Evolutionary conservation across 176 grass and related monocot species (phyloP), one percentile per base, ranked within the genome.

Genomic region (Oryza brachyantha): DNA sequence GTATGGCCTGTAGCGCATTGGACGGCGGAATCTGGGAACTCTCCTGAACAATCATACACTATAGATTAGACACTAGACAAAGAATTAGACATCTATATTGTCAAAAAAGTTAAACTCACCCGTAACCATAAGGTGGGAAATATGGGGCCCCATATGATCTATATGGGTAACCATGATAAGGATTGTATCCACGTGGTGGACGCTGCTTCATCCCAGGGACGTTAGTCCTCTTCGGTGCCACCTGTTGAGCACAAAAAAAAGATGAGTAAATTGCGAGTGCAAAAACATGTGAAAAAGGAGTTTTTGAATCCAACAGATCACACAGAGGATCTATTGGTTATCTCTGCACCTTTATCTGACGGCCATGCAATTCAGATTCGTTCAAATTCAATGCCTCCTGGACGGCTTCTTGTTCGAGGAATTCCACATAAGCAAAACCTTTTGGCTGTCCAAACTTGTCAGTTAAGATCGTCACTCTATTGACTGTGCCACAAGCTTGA

Each of bases 121-220:
- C 89, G 12, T 91, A 91, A 16, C 89, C 73, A 17, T 88, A 85
- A 0, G 67, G 81, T 1, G 82, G 82, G 27, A 85, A 91, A 68
- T 82, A 85, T 0, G 85, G 89, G 27, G 85, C 73, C 31, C 82
- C 78, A 3, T 88, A 88, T 34, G 89, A 87, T 68, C 89, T 85
- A 21, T 76, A 87, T 0, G 85, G 78, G 38, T 85, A 91, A 9
- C 73, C 74, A 38, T 85, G 77, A 29, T 88, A 85, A 5, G 90
- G 90, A 60, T 83, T 85, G 70, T 65, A 88, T 1, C 85, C 73
- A 0, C 74, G 74, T 59, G 82, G 90, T 45, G 68, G 74, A 13
- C 86, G 86, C 78, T 91, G 89, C 85, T 88, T 88, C 85, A 88
- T 79, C 73, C 90, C 85, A 85, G 90, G 85, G 13, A 91, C 82